These are phyloP conservation scores for Fonsecaea nubica DNA, from an alignment of 2,329 filamentous ascomycete genomes.

Conservation along the genomic window DNA sequence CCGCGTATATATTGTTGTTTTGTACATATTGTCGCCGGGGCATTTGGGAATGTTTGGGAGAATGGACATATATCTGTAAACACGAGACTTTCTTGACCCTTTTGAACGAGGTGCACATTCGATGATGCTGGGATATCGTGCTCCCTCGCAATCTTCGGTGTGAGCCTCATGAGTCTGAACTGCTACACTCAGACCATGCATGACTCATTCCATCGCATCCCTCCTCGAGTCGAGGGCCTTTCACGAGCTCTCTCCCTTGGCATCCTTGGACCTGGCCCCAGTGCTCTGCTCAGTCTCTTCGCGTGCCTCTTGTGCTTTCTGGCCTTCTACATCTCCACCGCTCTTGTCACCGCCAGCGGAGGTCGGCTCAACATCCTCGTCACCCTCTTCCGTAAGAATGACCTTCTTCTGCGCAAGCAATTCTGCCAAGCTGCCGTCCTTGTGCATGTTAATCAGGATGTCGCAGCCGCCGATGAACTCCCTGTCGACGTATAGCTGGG, in stretches of 20 bases:
- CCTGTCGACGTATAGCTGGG: conserved; percentile 92
- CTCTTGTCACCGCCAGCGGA: conserved; percentile 24
- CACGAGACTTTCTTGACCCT: background rate
- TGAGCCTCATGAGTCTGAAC: background rate
- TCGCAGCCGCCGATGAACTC: conserved; percentile 98
- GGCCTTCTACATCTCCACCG: conserved; percentile 33
- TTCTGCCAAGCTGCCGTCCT: conserved; percentile 91
- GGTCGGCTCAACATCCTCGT: conserved; percentile 33
- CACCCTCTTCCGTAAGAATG: conserved; percentile 64
- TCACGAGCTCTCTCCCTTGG: conserved; percentile 37
- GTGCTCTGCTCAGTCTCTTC: conserved; percentile 34
- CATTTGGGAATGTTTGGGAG: background rate
- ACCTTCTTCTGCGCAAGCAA: conserved; percentile 90
- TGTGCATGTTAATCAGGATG: conserved; percentile 95
- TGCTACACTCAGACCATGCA: background rate
- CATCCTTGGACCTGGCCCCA: conserved; percentile 36
- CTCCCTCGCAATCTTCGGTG: background rate
- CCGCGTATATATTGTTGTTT: background rate
- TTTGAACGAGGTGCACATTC: background rate
- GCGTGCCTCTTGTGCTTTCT: conserved; percentile 29
- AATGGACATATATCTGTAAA: background rate
- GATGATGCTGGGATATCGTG: background rate
- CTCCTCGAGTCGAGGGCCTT: no score
- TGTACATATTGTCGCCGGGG: background rate
- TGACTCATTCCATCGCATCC: background rate